Evolutionary conservation across 2,329 filamentous ascomycete genomes (phyloP).

Genomic region (Pezicula carpinea): DNA sequence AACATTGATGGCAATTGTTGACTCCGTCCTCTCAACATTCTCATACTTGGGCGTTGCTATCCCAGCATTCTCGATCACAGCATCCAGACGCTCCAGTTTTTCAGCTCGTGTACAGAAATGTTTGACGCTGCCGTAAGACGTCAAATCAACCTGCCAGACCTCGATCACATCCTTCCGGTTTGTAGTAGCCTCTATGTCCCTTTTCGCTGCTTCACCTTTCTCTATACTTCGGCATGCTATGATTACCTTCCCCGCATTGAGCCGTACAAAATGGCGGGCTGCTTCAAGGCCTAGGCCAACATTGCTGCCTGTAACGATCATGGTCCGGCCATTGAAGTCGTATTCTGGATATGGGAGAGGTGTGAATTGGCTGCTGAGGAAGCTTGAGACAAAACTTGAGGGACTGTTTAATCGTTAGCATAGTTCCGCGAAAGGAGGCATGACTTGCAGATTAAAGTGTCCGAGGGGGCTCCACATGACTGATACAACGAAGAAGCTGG

Average conservation of each 20-base stretch:
- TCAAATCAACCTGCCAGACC: constrained; percentile 14
- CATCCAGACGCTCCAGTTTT: constrained; percentile 8
- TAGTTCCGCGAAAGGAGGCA: not conserved
- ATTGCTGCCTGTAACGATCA: constrained; percentile 38
- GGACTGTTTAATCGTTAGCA: constrained; percentile 10
- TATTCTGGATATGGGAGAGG: constrained; percentile 17
- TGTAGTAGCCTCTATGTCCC: constrained; percentile 27
- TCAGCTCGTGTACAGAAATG: constrained; percentile 6
- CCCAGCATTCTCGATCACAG: constrained; percentile 11
- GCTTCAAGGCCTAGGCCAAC: constrained; percentile 35
- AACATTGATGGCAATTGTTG: constrained; percentile 41
- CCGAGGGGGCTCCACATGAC: constrained; percentile 9
- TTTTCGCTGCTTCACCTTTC: constrained; percentile 38
- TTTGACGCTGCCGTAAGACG: constrained; percentile 9
- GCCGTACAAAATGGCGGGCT: constrained; percentile 28
- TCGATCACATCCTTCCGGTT: constrained; percentile 6
- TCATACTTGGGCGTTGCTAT: constrained; percentile 5
- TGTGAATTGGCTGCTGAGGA: constrained; percentile 18
- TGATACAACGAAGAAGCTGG: no score
- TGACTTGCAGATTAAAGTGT: constrained; percentile 14
- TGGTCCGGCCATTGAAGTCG: constrained; percentile 19
- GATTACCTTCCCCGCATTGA: constrained; percentile 31
- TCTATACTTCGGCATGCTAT: constrained; percentile 32
- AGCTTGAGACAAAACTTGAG: constrained; percentile 19
- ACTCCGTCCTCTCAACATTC: constrained; percentile 33